Percentiles rank a stretch among this genome's conserved stretches.
Evolutionary conservation across 495 filamentous ascomycete genomes (phyloP).

Genomic region (Podospora australis): DNA sequence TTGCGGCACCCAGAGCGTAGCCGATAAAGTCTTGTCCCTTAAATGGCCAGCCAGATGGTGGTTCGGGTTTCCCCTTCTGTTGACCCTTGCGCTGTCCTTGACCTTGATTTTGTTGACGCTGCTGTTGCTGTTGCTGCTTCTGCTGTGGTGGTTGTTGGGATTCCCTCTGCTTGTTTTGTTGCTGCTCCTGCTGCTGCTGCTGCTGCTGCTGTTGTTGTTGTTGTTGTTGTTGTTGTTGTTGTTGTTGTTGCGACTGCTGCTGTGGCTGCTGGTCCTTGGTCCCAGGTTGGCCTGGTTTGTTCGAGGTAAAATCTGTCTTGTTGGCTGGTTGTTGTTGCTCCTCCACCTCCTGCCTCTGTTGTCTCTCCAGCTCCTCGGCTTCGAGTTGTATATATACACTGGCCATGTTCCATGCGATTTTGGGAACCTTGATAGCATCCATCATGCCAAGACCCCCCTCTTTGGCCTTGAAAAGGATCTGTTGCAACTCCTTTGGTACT

Average conservation of each 20-base stretch:
- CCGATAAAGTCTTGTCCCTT: constrained; percentile 7
- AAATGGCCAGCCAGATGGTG: not conserved
- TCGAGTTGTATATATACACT: no score
- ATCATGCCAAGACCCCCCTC: constrained; percentile 53
- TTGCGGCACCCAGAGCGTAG: constrained; percentile 6
- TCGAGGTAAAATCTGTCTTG: constrained; percentile 13
- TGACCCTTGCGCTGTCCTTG: constrained; percentile 22
- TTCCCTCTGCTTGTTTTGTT: constrained; percentile 10
- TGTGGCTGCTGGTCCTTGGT: no score
- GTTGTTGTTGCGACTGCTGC: no score
- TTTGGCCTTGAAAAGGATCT: constrained; percentile 42
- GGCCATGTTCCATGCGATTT: constrained; percentile 15
- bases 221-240: constrained; percentile 13
- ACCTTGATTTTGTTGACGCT: constrained; percentile 26
- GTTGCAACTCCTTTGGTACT: constrained; percentile 23
- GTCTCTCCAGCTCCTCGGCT: not conserved
- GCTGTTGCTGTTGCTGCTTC: constrained; percentile 18
- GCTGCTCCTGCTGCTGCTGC: constrained; percentile 3
- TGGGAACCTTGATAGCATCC: constrained; percentile 44
- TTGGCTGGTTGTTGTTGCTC: not conserved
- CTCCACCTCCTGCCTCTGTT: constrained; percentile 1
- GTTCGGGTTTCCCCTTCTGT: constrained; percentile 8
- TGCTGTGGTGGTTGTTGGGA: constrained; percentile 23
- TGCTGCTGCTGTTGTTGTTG: constrained; percentile 19
- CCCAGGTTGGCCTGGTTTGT: no score